phyloP scores from a whole-genome alignment of 139 green algal species.

The Edaphochlamys debaryana region DNA sequence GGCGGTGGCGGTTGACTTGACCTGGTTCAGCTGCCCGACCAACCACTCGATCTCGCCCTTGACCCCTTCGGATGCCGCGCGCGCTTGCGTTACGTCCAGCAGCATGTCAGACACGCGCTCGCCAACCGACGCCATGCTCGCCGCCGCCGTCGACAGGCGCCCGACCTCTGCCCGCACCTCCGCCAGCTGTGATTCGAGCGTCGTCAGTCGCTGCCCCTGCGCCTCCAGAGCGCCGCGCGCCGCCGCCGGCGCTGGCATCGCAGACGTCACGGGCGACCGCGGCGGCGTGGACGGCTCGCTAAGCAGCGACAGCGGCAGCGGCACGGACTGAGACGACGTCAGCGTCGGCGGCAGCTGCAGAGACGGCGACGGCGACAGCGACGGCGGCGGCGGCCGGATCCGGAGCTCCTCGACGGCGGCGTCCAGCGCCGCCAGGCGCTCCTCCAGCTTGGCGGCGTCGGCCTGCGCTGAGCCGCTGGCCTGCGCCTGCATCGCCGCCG shows the following conservation, averaged over 20 bases:
- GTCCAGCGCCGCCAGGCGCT: background rate
- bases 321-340: background rate
- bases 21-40: background rate
- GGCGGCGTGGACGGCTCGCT: background rate
- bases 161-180: background rate
- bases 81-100: background rate
- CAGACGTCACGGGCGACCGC: too few relatives aligned
- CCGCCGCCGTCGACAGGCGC: background rate
- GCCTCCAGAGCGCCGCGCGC: background rate
- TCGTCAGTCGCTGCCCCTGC: background rate
- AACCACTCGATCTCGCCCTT: background rate
- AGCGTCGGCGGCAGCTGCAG: too few relatives aligned
- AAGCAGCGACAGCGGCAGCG: background rate
- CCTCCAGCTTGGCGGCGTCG: background rate
- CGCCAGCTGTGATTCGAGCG: background rate
- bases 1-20: background rate
- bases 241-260: background rate
- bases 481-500: background rate
- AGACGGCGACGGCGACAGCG: too few relatives aligned
- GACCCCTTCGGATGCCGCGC: background rate
- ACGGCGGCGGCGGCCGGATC: background rate
- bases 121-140: background rate
- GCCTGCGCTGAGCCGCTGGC: too few relatives aligned
- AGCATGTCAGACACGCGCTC: conserved; percentile 8
- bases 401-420: background rate